Conservation (phyloP, 805 yeast species). For the Diddensiella transvaalensis region DNA sequence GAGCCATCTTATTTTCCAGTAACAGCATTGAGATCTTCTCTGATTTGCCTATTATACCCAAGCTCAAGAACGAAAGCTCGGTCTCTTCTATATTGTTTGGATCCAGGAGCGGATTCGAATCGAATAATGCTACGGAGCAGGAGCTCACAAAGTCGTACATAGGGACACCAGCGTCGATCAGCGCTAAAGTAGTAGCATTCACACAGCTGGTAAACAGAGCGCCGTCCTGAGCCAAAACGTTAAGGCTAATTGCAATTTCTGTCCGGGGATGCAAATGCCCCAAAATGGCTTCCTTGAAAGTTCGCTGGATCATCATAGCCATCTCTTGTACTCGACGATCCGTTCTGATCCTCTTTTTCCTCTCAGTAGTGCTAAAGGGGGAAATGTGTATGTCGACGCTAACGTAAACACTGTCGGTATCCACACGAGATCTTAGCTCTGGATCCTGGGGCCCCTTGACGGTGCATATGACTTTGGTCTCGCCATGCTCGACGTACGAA, state of each 20-base stretch:
- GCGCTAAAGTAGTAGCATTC: slow-evolving; percentile 83
- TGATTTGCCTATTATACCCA: slow-evolving; percentile 79
- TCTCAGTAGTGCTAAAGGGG: slow-evolving; percentile 72
- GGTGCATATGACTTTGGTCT: slow-evolving; percentile 78
- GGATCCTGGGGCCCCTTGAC: slow-evolving; percentile 93
- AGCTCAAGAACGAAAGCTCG: slow-evolving; percentile 75
- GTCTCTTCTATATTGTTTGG: slow-evolving; percentile 77
- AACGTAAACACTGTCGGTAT: slow-evolving; percentile 52
- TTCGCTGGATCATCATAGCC: slow-evolving; percentile 29
- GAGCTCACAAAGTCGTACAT: slow-evolving; percentile 88
- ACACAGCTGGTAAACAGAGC: slow-evolving; percentile 75
- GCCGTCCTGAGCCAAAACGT: slow-evolving; percentile 87
- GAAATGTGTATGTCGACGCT: slow-evolving; percentile 68
- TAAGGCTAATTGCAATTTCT: slow-evolving; percentile 66
- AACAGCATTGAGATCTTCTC: slow-evolving; percentile 74
- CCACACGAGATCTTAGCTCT: slow-evolving; percentile 42
- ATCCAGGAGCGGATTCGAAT: slow-evolving; percentile 75
- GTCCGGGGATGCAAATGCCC: slow-evolving; percentile 78
- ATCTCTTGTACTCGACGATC: slow-evolving; percentile 45
- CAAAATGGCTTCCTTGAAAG: slow-evolving; percentile 56
- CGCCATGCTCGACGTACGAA: slow-evolving; percentile 87
- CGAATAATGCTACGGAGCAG: slow-evolving; percentile 74
- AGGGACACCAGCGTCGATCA: slow-evolving; percentile 93
- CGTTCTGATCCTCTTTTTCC: slow-evolving; percentile 63
- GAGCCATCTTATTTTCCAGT: slow-evolving; percentile 78